Conservation (phyloP, 345 rosid genomes). For the Heritiera littoralis region DNA sequence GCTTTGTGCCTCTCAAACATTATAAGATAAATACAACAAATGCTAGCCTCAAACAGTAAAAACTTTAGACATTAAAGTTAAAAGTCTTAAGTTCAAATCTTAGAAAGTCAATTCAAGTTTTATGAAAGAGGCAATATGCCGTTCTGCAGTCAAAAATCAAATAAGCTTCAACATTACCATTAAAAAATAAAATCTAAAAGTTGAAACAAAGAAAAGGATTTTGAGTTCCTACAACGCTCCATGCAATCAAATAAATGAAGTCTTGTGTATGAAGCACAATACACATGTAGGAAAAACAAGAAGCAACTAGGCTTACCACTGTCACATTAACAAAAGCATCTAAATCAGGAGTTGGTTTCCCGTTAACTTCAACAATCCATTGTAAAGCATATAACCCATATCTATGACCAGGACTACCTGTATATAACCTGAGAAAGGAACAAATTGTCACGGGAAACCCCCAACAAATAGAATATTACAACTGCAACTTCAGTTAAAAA, state of each 20-base stretch:
- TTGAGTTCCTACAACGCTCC: not conserved
- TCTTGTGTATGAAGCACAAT: not conserved
- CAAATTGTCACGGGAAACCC: not conserved
- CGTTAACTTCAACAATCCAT: slow-evolving; percentile 95
- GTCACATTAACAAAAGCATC: slow-evolving; percentile 70
- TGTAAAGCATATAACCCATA: slow-evolving; percentile 85
- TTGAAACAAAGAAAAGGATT: not conserved
- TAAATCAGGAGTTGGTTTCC: slow-evolving; percentile 78
- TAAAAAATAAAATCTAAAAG: not conserved
- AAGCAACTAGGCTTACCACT: slow-evolving; percentile 50
- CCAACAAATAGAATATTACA: not conserved
- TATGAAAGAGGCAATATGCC: not conserved
- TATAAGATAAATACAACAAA: not conserved
- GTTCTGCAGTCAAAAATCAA: not conserved
- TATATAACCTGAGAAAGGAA: slow-evolving; percentile 63
- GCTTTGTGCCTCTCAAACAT: too few relatives aligned
- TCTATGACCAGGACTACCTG: slow-evolving; percentile 88
- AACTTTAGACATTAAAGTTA: not conserved
- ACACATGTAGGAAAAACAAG: not conserved
- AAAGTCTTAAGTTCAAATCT: not conserved
- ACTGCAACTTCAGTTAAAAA: not conserved
- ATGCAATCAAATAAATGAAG: not conserved
- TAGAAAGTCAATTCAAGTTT: not conserved
- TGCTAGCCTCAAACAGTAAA: not conserved
- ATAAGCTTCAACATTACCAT: not conserved